Conservation (phyloP, 1,284 basidiomycete genomes). For the Retiboletus flavoniger region DNA sequence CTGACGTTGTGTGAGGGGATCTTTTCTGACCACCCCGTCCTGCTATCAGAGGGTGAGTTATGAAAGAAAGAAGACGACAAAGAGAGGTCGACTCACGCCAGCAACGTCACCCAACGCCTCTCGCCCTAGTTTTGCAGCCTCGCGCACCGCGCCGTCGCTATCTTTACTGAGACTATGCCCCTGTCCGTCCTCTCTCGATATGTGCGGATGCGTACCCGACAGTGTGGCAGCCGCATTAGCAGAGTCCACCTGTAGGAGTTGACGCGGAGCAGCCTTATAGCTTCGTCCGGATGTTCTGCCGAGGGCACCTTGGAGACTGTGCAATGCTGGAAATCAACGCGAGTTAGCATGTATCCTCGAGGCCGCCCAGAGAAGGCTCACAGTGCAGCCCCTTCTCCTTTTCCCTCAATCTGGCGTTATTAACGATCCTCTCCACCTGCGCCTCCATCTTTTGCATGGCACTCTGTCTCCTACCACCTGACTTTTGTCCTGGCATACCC, state of each 20-base stretch:
- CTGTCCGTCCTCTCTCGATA: slow-evolving; percentile 51
- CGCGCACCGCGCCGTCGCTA: slow-evolving; percentile 58
- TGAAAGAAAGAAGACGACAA: not conserved
- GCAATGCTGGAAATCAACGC: slow-evolving; percentile 48
- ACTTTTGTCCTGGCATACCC: slow-evolving; percentile 50
- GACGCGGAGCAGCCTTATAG: slow-evolving; percentile 93
- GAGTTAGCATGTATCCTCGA: slow-evolving; percentile 10
- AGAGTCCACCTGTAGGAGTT: slow-evolving; percentile 85
- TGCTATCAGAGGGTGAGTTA: slow-evolving; percentile 36
- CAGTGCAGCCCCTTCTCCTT: slow-evolving; percentile 75
- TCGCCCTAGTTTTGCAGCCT: slow-evolving; percentile 69
- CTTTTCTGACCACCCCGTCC: slow-evolving; percentile 56
- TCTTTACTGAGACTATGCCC: slow-evolving; percentile 32
- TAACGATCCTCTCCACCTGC: slow-evolving; percentile 96
- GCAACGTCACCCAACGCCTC: slow-evolving; percentile 60
- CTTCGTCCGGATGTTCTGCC: slow-evolving; percentile 91
- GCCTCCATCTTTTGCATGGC: slow-evolving; percentile 98
- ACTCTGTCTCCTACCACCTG: slow-evolving; percentile 74
- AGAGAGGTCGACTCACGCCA: slow-evolving; percentile 40
- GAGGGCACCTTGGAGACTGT: slow-evolving; percentile 91
- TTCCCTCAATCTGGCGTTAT: slow-evolving; percentile 84
- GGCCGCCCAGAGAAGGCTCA: slow-evolving; percentile 35
- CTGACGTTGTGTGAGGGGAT: slow-evolving; percentile 79
- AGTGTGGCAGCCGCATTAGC: slow-evolving; percentile 48
- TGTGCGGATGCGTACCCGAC: slow-evolving; percentile 55